Evolutionary conservation across 805 yeast species (phyloP).

Genomic region (Metahyphopichia silvanorum): DNA sequence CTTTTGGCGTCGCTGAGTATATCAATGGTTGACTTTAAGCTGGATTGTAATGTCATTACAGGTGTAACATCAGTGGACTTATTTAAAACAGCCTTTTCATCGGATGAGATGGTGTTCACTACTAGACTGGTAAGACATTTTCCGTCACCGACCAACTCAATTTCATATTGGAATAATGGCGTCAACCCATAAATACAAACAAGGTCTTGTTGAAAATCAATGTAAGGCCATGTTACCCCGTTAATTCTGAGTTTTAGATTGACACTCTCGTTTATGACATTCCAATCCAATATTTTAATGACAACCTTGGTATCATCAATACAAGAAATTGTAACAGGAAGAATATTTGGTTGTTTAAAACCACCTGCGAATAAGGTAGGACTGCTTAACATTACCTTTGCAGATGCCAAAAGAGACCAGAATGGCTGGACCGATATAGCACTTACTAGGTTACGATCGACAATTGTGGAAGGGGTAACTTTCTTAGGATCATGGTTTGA

Average conservation of each 20-base stretch:
- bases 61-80: conserved; percentile 25
- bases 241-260: conserved; percentile 24
- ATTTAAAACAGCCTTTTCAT: conserved; percentile 17
- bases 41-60: conserved; percentile 27
- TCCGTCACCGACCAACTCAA: conserved; percentile 10
- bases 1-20: conserved; percentile 19
- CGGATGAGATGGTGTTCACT: conserved; percentile 27
- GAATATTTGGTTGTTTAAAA: conserved; percentile 20
- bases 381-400: conserved; percentile 24
- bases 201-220: conserved; percentile 8
- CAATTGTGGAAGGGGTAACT: neutral
- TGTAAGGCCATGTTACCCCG: conserved; percentile 31
- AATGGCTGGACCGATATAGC: conserved; percentile 33
- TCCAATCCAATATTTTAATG: conserved; percentile 19
- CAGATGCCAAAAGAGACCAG: conserved; percentile 42
- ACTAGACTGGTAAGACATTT: conserved; percentile 13
- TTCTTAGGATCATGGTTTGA: neutral
- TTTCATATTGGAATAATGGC: conserved; percentile 34
- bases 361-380: conserved; percentile 31
- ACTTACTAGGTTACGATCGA: conserved; percentile 1
- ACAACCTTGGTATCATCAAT: conserved; percentile 30
- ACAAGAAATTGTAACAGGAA: conserved; percentile 18
- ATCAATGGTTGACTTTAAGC: conserved; percentile 29
- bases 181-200: conserved; percentile 32
- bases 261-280: conserved; percentile 3